Evolutionary conservation across 352 stramenopile genomes (phyloP), one percentile per base, ranked within the genome.

Genomic region (Pythium scleroteichum): DNA sequence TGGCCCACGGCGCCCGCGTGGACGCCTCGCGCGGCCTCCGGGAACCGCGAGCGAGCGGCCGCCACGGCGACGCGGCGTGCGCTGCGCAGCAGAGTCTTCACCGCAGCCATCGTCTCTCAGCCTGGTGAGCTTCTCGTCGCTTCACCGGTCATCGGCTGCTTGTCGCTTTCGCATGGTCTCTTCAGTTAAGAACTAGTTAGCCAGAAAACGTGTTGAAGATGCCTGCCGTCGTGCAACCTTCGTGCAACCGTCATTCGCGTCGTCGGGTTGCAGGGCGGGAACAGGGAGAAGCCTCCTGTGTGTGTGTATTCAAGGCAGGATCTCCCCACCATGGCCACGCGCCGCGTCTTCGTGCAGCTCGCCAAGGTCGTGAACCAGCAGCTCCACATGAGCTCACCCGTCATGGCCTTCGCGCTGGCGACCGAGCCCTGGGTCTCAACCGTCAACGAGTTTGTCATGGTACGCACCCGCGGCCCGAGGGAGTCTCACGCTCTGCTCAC

Each of bases 391-490:
- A 74, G 57, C 19, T 45, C 72, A 23, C 73, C 79, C 10, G 73
- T 82, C 20, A 88, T 90, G 72, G 82, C 79, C 0, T 90, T 92
- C 50, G 68, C 87, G 23, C 63, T 77, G 52, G 67, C 82, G 20
- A 75, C 72, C 17, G 80, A 88, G 61, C 73, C 79, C 19, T 90
- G 82, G 82, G 59, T 75, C 38, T 52, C 61, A 3, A 72, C 85
- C n/a, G 75, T 92, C 48, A 92, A 92, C 55, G 82, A 92, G 69
- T 88, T 88, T 58, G 69, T 92, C 70, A 90, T 89, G 82, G 82
- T 92, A 48, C 27, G 42, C 50, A 29, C 20, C 23, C 22, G 46
- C 9, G 53, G 22, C 2, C 33, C n/a, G n/a, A n/a, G n/a, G n/a
- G n/a, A n/a, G n/a, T n/a, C n/a, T n/a, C n/a, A n/a, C n/a, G n/a